Conservation (phyloP, 2,329 filamentous ascomycete genomes). For the Penicillium nordicum region DNA sequence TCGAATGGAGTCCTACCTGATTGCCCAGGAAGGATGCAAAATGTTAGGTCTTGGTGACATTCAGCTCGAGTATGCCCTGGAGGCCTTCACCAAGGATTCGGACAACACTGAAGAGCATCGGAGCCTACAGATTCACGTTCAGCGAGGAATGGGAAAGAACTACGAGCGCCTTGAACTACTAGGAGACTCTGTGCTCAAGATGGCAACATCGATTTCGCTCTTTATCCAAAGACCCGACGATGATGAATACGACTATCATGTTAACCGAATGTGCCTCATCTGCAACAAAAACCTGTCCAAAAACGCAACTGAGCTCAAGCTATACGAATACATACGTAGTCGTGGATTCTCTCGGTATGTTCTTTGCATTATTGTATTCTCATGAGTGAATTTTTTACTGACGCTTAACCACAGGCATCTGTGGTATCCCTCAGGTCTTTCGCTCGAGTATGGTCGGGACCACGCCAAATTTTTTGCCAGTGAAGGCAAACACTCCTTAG, state of each 20-base stretch:
- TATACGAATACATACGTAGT: constrained; percentile 78
- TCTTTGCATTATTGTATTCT: constrained; percentile 1
- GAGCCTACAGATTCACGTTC: constrained; percentile 66
- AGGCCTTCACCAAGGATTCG: constrained; percentile 89
- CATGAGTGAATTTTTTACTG: neutral
- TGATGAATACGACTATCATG: constrained; percentile 83
- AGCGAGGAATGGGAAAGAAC: constrained; percentile 84
- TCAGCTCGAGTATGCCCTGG: constrained; percentile 67
- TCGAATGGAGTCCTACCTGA: constrained; percentile 75
- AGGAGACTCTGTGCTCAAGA: constrained; percentile 91
- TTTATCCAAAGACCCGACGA: constrained; percentile 73
- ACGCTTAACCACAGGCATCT: constrained; percentile 51
- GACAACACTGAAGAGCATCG: constrained; percentile 75
- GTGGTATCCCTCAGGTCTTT: constrained; percentile 85
- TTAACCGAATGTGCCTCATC: constrained; percentile 83
- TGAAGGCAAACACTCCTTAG: constrained; percentile 60
- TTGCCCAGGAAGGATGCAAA: constrained; percentile 71
- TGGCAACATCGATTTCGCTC: constrained; percentile 86
- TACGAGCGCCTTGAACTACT: constrained; percentile 94
- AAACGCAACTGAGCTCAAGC: constrained; percentile 61
- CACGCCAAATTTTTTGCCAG: constrained; percentile 47
- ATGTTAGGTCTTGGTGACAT: constrained; percentile 62
- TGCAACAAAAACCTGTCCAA: constrained; percentile 90
- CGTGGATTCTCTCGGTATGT: constrained; percentile 68
- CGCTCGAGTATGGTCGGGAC: constrained; percentile 68